These are phyloP conservation scores for Didymella arachidicola DNA, from an alignment of 2,329 filamentous ascomycete genomes.

Conservation along the genomic window DNA sequence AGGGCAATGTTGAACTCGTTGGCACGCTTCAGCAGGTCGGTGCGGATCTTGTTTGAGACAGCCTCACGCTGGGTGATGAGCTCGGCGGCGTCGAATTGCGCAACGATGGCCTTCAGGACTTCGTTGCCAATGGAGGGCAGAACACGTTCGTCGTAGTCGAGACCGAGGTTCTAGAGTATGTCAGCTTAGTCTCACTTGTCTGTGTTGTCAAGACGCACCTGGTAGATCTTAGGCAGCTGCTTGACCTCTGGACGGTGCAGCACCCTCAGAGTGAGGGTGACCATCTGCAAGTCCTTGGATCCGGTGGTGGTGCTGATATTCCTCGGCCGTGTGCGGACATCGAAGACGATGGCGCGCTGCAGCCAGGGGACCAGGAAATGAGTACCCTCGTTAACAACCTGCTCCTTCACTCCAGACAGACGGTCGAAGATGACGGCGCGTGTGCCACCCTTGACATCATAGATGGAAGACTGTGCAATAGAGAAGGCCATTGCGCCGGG, in stretches of 20 bases:
- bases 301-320: constrained; percentile 98
- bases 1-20: constrained; percentile 98
- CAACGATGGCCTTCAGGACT: constrained; percentile 63
- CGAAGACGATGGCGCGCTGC: constrained; percentile 92
- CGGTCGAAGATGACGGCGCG: constrained; percentile 98
- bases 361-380: constrained; percentile 97
- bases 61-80: constrained; percentile 98
- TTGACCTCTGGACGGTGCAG: constrained; percentile 93
- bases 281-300: constrained; percentile 99
- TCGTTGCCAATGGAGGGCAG: constrained; percentile 64
- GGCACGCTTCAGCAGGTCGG: constrained; percentile 89
- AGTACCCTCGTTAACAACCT: constrained; percentile 92
- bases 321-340: constrained; percentile 95
- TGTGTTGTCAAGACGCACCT: constrained; percentile 65
- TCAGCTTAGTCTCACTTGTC: constrained; percentile 16
- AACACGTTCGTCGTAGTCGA: constrained; percentile 85
- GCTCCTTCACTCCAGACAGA: constrained; percentile 87
- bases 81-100: constrained; percentile 62
- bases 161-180: constrained; percentile 81
- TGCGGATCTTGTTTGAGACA: constrained; percentile 91
- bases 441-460: constrained; percentile 95
- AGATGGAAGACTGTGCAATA: constrained; percentile 80
- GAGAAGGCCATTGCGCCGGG: constrained; percentile 74
- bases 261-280: constrained; percentile 95
- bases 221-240: constrained; percentile 95